Conservation (phyloP, 345 rosid species). For the Lepidium didymum region DNA sequence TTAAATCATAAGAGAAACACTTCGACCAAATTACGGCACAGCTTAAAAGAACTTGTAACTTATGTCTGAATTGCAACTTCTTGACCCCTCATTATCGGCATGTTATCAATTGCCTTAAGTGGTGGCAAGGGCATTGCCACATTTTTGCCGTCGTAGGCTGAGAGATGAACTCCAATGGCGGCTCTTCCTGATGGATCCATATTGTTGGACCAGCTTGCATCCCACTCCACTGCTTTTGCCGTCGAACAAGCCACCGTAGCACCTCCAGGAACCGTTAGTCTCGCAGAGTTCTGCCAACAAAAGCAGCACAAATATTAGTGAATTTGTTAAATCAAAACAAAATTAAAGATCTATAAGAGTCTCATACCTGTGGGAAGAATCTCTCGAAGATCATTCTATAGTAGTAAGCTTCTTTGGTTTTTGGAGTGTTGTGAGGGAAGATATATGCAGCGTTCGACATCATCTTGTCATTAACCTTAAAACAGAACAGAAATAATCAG, state of each 20-base stretch:
- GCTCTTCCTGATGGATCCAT: constrained; percentile 98
- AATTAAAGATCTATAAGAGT: background rate
- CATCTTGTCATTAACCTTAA: constrained; percentile 78
- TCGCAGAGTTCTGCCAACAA: constrained; percentile 64
- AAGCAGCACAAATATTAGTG: background rate
- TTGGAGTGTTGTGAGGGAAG: constrained; percentile 80
- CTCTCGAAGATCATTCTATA: constrained; percentile 90
- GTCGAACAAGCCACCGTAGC: constrained; percentile 90
- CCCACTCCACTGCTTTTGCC: constrained; percentile 86
- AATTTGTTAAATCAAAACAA: background rate
- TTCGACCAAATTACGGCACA: background rate
- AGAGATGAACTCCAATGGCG: constrained; percentile 79
- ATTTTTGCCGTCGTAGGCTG: constrained; percentile 44
- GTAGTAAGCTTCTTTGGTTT: constrained; percentile 79
- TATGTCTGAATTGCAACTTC: constrained; percentile 51
- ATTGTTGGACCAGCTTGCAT: constrained; percentile 71
- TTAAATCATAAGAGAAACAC: background rate
- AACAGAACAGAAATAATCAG: background rate
- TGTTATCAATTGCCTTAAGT: constrained; percentile 30
- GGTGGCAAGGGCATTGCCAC: constrained; percentile 21
- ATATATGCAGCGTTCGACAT: constrained; percentile 62
- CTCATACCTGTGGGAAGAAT: constrained; percentile 69
- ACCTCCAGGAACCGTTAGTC: constrained; percentile 85
- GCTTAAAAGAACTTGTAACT: background rate
- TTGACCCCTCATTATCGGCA: constrained; percentile 45